Evolutionary conservation across 352 stramenopile genomes (phyloP), one percentile per base, ranked within the genome.

Genomic region (Poterioochromonas sp.): DNA sequence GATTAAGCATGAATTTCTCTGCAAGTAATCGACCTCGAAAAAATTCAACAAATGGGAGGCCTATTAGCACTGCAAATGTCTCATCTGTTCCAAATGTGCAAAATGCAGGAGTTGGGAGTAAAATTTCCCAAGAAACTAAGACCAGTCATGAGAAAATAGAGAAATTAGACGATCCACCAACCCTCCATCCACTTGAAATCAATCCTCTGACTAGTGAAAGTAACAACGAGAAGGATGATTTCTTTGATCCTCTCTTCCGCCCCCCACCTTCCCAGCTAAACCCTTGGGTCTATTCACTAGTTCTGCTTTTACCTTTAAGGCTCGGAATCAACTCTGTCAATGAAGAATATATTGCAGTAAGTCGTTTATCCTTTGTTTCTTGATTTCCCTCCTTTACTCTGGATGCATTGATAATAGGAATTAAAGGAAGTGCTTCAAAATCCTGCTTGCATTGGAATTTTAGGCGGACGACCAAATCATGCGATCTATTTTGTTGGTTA

Each of bases 401-500:
- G 11, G 11, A 41, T 22, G 41, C 35, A 11, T 22, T 53, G 35
- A 70, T n/a, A n/a, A n/a, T n/a, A n/a, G n/a, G n/a, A n/a, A n/a
- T 26, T 78, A 20, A 32, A 64, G 73, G 63, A 60, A 51, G n/a
- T 87, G 32, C 92, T 96, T 69, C 63, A 83, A 73, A 91, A 94
- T 54, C 88, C 89, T n/a, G 89, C 94, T 73, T 94, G 85, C 70
- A 84, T 94, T 41, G 91, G 91, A 8, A 93, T 96, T 80, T 92
- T 96, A 58, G 91, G 91, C 41, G 91, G 91, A 71, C 93, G 92
- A 80, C 91, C 91, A 63, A 88, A 89, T n/a, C 90, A 95, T 82
- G 94, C 91, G 8, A 90, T 96, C 34, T 96, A 95, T 79, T 96
- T 95, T 87, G 88, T 94, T 1, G 91, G 90, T 64, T 83, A 86